phyloP scores from a whole-genome alignment of 192 early-diverging fungal genomes.

The Linnemannia elongata region DNA sequence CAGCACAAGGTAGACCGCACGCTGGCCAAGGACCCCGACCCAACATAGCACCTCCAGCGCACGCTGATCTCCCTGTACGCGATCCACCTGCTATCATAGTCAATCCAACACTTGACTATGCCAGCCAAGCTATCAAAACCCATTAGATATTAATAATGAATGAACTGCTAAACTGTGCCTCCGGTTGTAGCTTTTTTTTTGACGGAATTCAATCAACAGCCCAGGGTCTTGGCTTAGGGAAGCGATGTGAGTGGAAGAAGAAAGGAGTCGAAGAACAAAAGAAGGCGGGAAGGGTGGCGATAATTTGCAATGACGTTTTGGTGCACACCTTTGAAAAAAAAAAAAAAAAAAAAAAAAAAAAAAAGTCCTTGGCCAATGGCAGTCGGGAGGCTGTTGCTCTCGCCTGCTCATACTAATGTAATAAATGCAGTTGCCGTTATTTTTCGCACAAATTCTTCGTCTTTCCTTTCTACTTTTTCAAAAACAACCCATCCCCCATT shows the following conservation, averaged over 20 bases:
- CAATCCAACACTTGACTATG: background rate
- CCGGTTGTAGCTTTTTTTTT: background rate
- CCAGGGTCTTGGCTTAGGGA: background rate
- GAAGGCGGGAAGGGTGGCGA: too few relatives aligned
- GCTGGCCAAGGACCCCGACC: background rate
- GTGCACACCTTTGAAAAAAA: background rate
- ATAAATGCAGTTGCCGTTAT: background rate
- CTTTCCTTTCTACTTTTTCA: background rate
- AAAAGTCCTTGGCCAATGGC: background rate
- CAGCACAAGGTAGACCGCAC: background rate
- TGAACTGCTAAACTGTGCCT: background rate
- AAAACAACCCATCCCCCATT: background rate
- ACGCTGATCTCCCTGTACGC: background rate
- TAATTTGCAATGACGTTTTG: background rate
- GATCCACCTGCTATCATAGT: background rate
- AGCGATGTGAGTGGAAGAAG: background rate
- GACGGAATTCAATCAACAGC: background rate
- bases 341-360: background rate
- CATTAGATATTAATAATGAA: background rate
- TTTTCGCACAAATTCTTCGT: background rate
- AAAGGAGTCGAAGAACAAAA: background rate
- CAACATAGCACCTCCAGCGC: background rate
- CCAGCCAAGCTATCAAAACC: background rate
- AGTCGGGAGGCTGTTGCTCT: background rate
- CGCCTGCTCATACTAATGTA: background rate